phyloP scores from a whole-genome alignment of 805 yeast species.

The Candida coquimbonensis region DNA sequence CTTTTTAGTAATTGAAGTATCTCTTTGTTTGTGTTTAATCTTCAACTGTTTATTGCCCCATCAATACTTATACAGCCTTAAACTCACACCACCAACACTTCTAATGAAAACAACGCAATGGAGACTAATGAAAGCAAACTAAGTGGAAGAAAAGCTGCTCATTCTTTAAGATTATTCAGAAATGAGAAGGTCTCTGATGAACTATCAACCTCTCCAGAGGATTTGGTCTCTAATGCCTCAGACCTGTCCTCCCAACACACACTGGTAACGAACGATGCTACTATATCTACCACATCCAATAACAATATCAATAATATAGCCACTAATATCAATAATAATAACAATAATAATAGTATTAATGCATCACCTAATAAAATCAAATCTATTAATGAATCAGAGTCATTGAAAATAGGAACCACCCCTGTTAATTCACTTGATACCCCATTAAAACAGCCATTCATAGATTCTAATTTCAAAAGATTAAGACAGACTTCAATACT shows the following conservation, averaged over 20 bases:
- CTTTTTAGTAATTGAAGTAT: too few relatives aligned
- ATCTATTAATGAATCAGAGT: too few relatives aligned
- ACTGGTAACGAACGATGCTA: not conserved
- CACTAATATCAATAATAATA: too few relatives aligned
- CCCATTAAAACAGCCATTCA: not conserved
- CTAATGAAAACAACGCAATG: not conserved
- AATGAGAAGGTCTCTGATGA: constrained; percentile 21
- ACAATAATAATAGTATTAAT: too few relatives aligned
- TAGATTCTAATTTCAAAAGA: not conserved
- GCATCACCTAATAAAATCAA: too few relatives aligned
- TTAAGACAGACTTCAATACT: not conserved
- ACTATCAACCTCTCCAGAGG: not conserved
- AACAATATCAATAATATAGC: too few relatives aligned
- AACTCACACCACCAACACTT: not conserved
- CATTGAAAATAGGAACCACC: too few relatives aligned
- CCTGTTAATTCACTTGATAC: too few relatives aligned
- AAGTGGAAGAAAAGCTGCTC: constrained; percentile 53
- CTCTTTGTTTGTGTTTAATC: too few relatives aligned
- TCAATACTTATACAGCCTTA: too few relatives aligned
- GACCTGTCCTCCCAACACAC: not conserved
- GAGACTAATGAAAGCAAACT: constrained; percentile 9
- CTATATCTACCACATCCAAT: too few relatives aligned
- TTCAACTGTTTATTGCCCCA: too few relatives aligned
- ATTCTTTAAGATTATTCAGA: constrained; percentile 47
- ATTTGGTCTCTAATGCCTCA: not conserved